Percentiles rank a stretch among this genome's conserved stretches.
These are phyloP conservation scores for Centrapalus pauciflorus DNA, from an alignment of 129 eudicot genomes.

Conservation along the genomic window DNA sequence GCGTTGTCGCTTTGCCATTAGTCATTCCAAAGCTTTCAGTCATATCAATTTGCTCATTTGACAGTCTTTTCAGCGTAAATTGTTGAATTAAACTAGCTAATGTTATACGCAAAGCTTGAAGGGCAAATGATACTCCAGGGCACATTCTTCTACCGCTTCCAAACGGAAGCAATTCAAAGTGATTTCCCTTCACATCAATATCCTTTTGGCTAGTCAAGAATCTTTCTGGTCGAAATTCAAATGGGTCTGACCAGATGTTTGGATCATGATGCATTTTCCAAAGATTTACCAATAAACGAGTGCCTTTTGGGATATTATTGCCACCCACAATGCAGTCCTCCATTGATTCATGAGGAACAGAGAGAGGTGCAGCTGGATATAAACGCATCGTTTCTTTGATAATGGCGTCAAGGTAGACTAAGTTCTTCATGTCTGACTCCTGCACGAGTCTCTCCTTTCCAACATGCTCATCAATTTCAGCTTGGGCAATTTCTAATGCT, in stretches of 20 bases:
- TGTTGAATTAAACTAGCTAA: slow-evolving; percentile 29
- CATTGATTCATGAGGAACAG: slow-evolving; percentile 4
- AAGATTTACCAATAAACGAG: slow-evolving; percentile 1
- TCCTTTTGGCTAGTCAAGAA: slow-evolving; percentile 14
- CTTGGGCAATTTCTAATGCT: neutral
- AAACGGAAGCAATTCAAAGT: slow-evolving; percentile 20
- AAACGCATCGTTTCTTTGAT: slow-evolving; percentile 23
- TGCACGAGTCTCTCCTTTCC: slow-evolving; percentile 24
- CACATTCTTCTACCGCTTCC: slow-evolving; percentile 31
- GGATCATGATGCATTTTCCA: slow-evolving; percentile 26
- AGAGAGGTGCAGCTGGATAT: slow-evolving; percentile 15
- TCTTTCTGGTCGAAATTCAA: slow-evolving; percentile 23
- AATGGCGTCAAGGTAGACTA: slow-evolving; percentile 29
- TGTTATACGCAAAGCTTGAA: neutral
- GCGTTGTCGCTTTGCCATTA: slow-evolving; percentile 9
- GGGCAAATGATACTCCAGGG: slow-evolving; percentile 7
- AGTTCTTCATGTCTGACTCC: slow-evolving; percentile 27
- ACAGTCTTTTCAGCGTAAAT: slow-evolving; percentile 3
- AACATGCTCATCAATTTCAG: slow-evolving; percentile 20
- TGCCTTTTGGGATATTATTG: slow-evolving; percentile 19
- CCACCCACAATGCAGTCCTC: slow-evolving; percentile 27
- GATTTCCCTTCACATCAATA: slow-evolving; percentile 12
- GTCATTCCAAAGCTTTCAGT: slow-evolving; percentile 9
- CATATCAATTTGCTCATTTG: slow-evolving; percentile 25
- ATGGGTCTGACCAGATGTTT: slow-evolving; percentile 14